A percentile compares a stretch with the other conserved stretches of the same genome.
These are phyloP conservation scores for Leccinum boreale DNA, from an alignment of 768 basidiomycete species.

Conservation along the genomic window DNA sequence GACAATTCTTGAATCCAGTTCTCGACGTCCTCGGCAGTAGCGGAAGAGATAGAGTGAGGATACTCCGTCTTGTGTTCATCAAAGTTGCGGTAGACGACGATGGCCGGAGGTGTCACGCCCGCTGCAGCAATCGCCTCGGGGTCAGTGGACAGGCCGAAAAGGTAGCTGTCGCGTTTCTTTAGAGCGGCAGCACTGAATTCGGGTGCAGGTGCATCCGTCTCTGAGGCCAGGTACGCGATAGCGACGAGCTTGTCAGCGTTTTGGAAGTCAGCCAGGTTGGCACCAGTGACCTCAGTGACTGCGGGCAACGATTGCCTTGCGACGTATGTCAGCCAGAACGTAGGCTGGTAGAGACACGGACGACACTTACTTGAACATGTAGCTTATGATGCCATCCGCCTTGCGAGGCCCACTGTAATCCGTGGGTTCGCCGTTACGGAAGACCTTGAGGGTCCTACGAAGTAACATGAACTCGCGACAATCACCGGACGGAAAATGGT, in stretches of 20 bases:
- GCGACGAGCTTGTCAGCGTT: constrained; percentile 87
- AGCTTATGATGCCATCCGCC: constrained; percentile 92
- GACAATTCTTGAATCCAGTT: constrained; percentile 82
- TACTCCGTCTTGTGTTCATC: constrained; percentile 78
- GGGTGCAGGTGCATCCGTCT: constrained; percentile 63
- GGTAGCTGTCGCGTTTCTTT: constrained; percentile 86
- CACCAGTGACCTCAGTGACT: constrained; percentile 74
- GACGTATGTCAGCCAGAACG: constrained; percentile 8
- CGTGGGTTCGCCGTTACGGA: constrained; percentile 73
- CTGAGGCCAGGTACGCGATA: constrained; percentile 77
- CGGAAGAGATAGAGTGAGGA: constrained; percentile 55
- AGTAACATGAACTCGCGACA: not conserved
- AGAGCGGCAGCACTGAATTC: constrained; percentile 82
- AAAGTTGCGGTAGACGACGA: constrained; percentile 90
- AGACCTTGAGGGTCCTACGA: constrained; percentile 80
- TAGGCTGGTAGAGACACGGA: not conserved
- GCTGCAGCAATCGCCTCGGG: constrained; percentile 62
- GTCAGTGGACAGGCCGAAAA: constrained; percentile 87
- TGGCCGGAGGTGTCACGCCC: constrained; percentile 73
- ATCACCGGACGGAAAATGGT: not conserved
- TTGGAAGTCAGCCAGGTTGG: constrained; percentile 82
- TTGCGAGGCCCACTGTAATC: constrained; percentile 91
- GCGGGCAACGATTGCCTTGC: constrained; percentile 89
- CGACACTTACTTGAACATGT: constrained; percentile 86
- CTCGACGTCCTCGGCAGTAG: constrained; percentile 59